These are phyloP conservation scores for Leptomonas pyrrhocoris DNA, from an alignment of 208 protist genomes.

Conservation along the genomic window DNA sequence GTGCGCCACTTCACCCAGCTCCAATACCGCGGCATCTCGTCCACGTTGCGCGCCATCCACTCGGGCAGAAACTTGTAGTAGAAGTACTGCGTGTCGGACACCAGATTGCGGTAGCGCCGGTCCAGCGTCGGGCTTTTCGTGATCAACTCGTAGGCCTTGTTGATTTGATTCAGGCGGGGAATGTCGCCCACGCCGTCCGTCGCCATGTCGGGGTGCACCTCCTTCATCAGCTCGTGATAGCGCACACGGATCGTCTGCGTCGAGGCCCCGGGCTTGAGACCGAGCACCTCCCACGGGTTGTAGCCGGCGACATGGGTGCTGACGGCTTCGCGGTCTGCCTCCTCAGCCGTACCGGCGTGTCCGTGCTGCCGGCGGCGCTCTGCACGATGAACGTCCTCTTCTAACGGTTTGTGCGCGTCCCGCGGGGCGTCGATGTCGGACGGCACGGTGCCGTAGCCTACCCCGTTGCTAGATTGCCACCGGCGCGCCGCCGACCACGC, in stretches of 20 bases:
- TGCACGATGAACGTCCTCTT: slow-evolving; percentile 54
- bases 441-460: slow-evolving; percentile 56
- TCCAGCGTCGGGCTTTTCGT: slow-evolving; percentile 90
- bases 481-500: slow-evolving; percentile 15
- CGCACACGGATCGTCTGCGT: slow-evolving; percentile 74
- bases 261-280: slow-evolving; percentile 73
- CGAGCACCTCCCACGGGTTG: slow-evolving; percentile 87
- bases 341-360: slow-evolving; percentile 27
- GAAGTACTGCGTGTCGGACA: slow-evolving; percentile 85
- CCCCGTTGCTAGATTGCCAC: slow-evolving; percentile 29
- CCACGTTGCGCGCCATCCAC: slow-evolving; percentile 92
- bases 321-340: slow-evolving; percentile 45
- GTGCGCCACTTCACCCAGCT: slow-evolving; percentile 88
- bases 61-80: slow-evolving; percentile 90
- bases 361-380: slow-evolving; percentile 44
- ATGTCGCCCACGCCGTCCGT: slow-evolving; percentile 78
- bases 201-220: slow-evolving; percentile 84
- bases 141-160: slow-evolving; percentile 90
- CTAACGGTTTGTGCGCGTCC: slow-evolving; percentile 47
- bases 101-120: slow-evolving; percentile 85
- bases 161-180: slow-evolving; percentile 81
- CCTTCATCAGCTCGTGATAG: slow-evolving; percentile 88
- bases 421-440: slow-evolving; percentile 69
- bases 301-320: slow-evolving; percentile 64
- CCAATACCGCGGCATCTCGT: slow-evolving; percentile 93